These are phyloP conservation scores for Avicennia marina DNA, from an alignment of 257 asterid genomes.

Conservation along the genomic window DNA sequence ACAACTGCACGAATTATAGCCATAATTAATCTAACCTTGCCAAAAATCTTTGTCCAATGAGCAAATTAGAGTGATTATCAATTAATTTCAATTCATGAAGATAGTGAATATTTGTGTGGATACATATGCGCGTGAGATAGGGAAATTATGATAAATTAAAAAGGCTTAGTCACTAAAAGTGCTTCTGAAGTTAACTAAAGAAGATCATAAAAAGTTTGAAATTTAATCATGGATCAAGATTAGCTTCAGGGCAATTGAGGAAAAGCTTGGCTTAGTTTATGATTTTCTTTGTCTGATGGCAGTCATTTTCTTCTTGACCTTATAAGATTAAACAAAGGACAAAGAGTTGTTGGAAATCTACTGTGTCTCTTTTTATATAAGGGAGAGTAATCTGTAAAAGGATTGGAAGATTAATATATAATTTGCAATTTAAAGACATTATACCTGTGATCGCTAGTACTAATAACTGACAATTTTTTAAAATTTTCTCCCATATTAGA, in stretches of 20 bases:
- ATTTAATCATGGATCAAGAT: conserved; percentile 20
- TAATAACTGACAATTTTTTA: no score
- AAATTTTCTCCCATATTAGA: no score
- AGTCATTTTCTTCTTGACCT: conserved; percentile 47
- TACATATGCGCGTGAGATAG: neutral
- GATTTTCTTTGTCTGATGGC: conserved; percentile 30
- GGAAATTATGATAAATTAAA: neutral
- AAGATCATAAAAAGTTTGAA: conserved; percentile 25
- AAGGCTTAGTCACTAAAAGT: conserved; percentile 7
- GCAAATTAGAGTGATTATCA: neutral
- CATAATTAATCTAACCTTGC: neutral
- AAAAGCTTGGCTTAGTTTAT: conserved; percentile 19
- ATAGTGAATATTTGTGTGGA: neutral
- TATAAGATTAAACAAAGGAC: conserved; percentile 22
- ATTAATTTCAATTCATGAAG: neutral
- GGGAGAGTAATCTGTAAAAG: conserved; percentile 8
- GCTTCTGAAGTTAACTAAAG: conserved; percentile 16
- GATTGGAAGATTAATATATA: conserved; percentile 8
- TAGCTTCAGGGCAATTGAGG: conserved; percentile 26
- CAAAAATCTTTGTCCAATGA: neutral
- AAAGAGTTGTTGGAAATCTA: conserved; percentile 27
- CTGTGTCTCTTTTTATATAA: conserved; percentile 16
- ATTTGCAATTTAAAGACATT: conserved; percentile 16
- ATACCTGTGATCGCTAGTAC: no score
- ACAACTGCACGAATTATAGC: neutral